A percentile compares a stretch with the other conserved stretches of the same genome.
Evolutionary conservation across 2,329 filamentous ascomycete genomes (phyloP).

Genomic region (Paracorniculantispora psalliotae): DNA sequence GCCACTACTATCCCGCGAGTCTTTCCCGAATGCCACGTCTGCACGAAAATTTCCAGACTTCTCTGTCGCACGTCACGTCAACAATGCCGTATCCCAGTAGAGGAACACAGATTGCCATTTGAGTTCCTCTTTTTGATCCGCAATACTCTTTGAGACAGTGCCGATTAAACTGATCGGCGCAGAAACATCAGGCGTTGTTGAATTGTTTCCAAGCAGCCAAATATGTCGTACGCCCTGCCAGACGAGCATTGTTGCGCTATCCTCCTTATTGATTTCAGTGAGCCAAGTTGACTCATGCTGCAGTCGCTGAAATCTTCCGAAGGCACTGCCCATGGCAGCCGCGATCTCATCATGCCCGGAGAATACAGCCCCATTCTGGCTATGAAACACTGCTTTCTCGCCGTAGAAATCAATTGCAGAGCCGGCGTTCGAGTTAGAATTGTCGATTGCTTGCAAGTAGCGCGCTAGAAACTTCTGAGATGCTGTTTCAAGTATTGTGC

Average conservation of each 20-base stretch:
- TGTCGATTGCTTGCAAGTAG: neutral
- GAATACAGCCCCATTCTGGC: neutral
- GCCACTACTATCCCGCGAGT: slow-evolving; percentile 64
- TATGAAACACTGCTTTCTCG: neutral
- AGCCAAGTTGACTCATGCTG: neutral
- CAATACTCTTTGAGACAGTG: neutral
- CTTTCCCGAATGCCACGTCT: slow-evolving; percentile 70
- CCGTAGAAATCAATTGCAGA: neutral
- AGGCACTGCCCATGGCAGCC: neutral
- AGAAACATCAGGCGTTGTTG: neutral
- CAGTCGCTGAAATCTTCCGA: neutral
- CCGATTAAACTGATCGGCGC: neutral
- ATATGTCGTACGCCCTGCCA: neutral
- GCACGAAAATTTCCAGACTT: too few species aligned
- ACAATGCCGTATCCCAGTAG: neutral
- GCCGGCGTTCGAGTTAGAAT: neutral
- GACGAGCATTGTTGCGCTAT: neutral
- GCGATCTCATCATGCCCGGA: neutral
- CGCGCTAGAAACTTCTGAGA: neutral
- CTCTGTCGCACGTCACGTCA: neutral
- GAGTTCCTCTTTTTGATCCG: neutral
- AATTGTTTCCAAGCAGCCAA: neutral
- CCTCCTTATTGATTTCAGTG: neutral
- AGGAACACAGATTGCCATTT: neutral
- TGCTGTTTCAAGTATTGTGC: neutral